Percentiles rank a stretch among this genome's conserved stretches.
These are phyloP conservation scores for Clitopilus hobsonii DNA, from an alignment of 768 basidiomycete species.

Conservation along the genomic window DNA sequence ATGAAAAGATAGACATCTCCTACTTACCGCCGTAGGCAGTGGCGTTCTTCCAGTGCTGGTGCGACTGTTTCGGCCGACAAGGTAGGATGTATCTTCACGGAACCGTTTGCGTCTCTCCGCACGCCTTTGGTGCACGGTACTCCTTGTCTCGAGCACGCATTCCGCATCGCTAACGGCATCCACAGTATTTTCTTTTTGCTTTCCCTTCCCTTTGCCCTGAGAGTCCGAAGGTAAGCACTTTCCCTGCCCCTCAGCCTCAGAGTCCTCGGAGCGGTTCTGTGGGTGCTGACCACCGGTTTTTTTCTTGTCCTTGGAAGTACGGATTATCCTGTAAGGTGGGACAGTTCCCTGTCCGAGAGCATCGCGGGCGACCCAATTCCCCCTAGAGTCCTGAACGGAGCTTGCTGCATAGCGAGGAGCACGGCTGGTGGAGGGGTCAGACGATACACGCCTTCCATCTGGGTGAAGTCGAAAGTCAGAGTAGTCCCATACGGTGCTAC, in stretches of 20 bases:
- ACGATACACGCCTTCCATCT: constrained; percentile 59
- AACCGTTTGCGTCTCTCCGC: not conserved
- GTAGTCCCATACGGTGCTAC: constrained; percentile 61
- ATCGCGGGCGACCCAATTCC: constrained; percentile 65
- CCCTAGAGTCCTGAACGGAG: constrained; percentile 40
- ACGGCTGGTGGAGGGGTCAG: constrained; percentile 15
- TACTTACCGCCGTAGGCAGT: constrained; percentile 51
- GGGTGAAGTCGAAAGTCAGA: constrained; percentile 61
- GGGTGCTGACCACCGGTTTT: constrained; percentile 4
- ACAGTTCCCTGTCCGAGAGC: constrained; percentile 50
- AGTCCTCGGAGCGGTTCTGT: not conserved
- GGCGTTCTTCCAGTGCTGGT: constrained; percentile 37
- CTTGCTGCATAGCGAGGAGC: constrained; percentile 26
- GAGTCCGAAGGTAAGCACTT: not conserved
- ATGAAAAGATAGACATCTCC: not conserved
- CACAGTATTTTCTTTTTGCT: constrained; percentile 7
- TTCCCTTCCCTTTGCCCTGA: not conserved
- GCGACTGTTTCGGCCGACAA: constrained; percentile 18
- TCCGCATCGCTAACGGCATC: constrained; percentile 3
- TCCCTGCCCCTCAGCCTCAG: not conserved
- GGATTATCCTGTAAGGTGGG: constrained; percentile 24
- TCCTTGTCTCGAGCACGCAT: constrained; percentile 8
- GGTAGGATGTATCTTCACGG: not conserved
- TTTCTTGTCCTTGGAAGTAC: constrained; percentile 13
- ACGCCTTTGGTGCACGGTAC: constrained; percentile 1